phyloP scores from a whole-genome alignment of 768 basidiomycete genomes.

The Pisolithus tinctorius region DNA sequence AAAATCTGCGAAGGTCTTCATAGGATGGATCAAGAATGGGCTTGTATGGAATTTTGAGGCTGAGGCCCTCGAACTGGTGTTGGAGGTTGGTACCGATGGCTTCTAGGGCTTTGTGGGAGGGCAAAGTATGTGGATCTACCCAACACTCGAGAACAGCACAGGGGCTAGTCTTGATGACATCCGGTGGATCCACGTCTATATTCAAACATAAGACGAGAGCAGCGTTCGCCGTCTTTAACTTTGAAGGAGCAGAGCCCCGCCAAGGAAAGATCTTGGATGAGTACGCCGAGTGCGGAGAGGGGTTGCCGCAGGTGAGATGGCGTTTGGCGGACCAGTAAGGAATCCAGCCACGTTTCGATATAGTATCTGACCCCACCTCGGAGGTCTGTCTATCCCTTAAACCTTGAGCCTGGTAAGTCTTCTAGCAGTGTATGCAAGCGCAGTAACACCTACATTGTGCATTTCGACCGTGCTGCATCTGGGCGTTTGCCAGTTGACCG shows the following conservation, averaged over 20 bases:
- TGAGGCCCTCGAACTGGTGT: slow-evolving; percentile 93
- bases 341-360: slow-evolving; percentile 49
- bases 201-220: slow-evolving; percentile 89
- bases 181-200: slow-evolving; percentile 96
- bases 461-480: slow-evolving; percentile 27
- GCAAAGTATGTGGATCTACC: slow-evolving; percentile 93
- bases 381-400: slow-evolving; percentile 15
- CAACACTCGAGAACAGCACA: slow-evolving; percentile 94
- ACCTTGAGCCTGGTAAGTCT: slow-evolving; percentile 7
- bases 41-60: slow-evolving; percentile 91
- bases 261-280: slow-evolving; percentile 65
- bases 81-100: slow-evolving; percentile 90
- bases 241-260: slow-evolving; percentile 74
- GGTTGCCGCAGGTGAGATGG: slow-evolving; percentile 87
- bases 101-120: slow-evolving; percentile 88
- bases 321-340: slow-evolving; percentile 87
- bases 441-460: slow-evolving; percentile 14
- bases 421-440: neutral
- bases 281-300: slow-evolving; percentile 62
- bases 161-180: slow-evolving; percentile 94
- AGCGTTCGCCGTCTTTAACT: slow-evolving; percentile 88
- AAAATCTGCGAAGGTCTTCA: slow-evolving; percentile 88
- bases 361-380: slow-evolving; percentile 43
- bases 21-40: slow-evolving; percentile 92
- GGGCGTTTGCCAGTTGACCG: neutral